Evolutionary conservation across 1,139 yeast genomes (phyloP), one percentile per base, ranked within the genome.

Genomic region (Yamadazyma songkhlaensis): DNA sequence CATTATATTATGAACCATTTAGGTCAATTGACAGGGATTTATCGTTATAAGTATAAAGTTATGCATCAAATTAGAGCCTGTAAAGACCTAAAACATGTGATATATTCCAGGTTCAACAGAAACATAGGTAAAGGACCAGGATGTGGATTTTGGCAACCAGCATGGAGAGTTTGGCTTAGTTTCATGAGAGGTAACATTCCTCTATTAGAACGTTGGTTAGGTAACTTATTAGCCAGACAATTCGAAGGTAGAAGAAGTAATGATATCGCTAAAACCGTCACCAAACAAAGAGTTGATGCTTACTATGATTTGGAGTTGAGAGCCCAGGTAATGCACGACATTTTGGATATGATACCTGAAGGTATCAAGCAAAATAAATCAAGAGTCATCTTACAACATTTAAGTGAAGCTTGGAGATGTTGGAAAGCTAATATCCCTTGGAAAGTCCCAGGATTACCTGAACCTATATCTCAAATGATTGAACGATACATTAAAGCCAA

Each of bases 391-490:
- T 64, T 94, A 35, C 97, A 92, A 53, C 99, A 94, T 60, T 68
- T 94, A 39, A 85, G 96, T 55, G 98, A 94, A 58, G 98, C 98
- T 0, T 94, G 99, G 99, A 72, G 98, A 57, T 92, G 98, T 57
- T 94, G 98, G 98, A 94, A 94, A 59, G 98, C 98, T 2, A 90
- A 92, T 53, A 84, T 92, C 43, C 96, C 97, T 1, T 94, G 98
- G 98, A 84, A 88, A 51, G 98, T 92, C 9, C 96, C 97, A 1
- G 98, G 98, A 0, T 69, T 94, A 59, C 98, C 99, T 3, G 83
- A 78, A 37, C 97, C 97, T 0, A 79, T 92, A 26, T 94, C 83
- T 49, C 78, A 80, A 37, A 86, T 94, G 34, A 90, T 94, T 42
- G 82, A 86, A 50, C 75, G 96, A 34, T 94, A 92, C 49, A 84